Evolutionary conservation across 176 grass and related monocot species (phyloP), one percentile per base, ranked within the genome.

Genomic region (Carex parvula): DNA sequence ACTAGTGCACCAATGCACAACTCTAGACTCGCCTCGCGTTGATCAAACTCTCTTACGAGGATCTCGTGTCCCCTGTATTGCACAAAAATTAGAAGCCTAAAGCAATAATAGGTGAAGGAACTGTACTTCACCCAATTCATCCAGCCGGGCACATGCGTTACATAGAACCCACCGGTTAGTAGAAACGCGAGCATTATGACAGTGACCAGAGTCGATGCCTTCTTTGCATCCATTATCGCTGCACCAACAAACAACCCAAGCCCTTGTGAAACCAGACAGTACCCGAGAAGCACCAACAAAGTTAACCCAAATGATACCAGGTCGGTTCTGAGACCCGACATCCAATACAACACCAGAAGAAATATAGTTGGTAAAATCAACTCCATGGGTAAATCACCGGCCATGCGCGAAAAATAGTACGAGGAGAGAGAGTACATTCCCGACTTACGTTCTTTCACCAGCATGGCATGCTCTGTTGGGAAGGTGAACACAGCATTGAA

Each of bases 401-500:
- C 97, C 90, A 85, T 91, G 15, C 97, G 84, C 0, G 97, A 60
- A 87, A 92, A 89, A 83, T 92, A 99, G 87, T 99, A 99, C 62
- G 97, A 89, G 2, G 97, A 99, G 21, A 96, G 89, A 16, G 89
- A 87, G 87, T 99, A 99, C 97, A 99, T 99, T 4, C 97, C 89
- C 0, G 97, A 94, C 0, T 91, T 79, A n/a, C 90, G 88, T 80
- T 99, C 97, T 8, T 94, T 90, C 0, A 85, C 64, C 0, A 99
- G 89, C 1, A 99, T 87, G 0, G 93, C 93, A 0, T 91, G 81
- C 39, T 99, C 93, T 58, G 91, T 90, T 16, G 97, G 93, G 91
- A 99, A 99, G 0, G 97, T 89, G 87, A 99, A 99, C 0, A 99
- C 97, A 21, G 91, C 83, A 84, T 99, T 99, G 91, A 99, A 99